Evolutionary conservation across 2,329 filamentous ascomycete genomes (phyloP).

Genomic region (Pseudogymnoascus sp.): DNA sequence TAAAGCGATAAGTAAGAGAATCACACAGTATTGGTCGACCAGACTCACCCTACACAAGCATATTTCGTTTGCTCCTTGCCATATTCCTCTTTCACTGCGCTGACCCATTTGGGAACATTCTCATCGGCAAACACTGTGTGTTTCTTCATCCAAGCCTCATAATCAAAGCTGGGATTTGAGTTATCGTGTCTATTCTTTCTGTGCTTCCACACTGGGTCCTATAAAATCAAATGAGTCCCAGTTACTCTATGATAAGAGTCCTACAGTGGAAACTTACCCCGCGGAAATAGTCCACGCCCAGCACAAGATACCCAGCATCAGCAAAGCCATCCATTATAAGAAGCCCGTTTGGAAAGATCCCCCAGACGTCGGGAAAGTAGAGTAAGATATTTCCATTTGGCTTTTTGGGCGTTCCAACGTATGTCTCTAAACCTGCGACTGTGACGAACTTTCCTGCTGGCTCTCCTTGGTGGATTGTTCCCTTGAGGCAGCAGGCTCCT

Average conservation of each 20-base stretch:
- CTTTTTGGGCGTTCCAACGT: constrained; percentile 27
- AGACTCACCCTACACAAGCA: constrained; percentile 31
- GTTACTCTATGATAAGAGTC: background rate
- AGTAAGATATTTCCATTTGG: constrained; percentile 36
- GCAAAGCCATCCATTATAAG: constrained; percentile 41
- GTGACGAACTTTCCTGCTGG: constrained; percentile 29
- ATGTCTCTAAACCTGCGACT: constrained; percentile 32
- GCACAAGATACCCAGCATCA: constrained; percentile 34
- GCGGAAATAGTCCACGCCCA: constrained; percentile 39
- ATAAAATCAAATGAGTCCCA: background rate
- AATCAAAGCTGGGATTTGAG: constrained; percentile 36
- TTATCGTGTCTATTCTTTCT: constrained; percentile 25
- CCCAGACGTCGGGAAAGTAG: constrained; percentile 40
- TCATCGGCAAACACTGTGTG: constrained; percentile 35
- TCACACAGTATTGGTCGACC: background rate
- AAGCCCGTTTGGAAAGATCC: constrained; percentile 35
- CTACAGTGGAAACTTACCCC: constrained; percentile 26
- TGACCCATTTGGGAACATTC: constrained; percentile 38
- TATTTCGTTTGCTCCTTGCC: constrained; percentile 30
- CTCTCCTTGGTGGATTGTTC: constrained; percentile 32
- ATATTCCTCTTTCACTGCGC: constrained; percentile 31
- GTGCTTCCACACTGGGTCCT: constrained; percentile 39
- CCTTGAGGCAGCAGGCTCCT: constrained; percentile 33
- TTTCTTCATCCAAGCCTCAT: constrained; percentile 40
- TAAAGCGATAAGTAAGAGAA: constrained; percentile 23